Base-by-base conservation (phyloP, 2,329 filamentous ascomycete genomes). In the Pseudogymnoascus sp. region DNA sequence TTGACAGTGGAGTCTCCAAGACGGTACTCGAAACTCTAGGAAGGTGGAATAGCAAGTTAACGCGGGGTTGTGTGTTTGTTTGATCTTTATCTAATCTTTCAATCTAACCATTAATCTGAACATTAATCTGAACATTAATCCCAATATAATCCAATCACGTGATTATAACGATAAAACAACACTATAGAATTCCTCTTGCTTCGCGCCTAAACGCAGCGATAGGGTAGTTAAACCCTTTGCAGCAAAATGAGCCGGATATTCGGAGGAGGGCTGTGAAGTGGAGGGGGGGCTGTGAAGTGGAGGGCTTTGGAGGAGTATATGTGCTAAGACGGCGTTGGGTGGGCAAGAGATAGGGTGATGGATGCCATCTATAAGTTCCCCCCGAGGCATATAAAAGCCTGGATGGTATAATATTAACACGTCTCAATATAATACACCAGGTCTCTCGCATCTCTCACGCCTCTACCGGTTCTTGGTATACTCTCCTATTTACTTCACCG, bases 41-140 rank as follows among this genome's bases (percentile, higher is more conserved):
- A 12, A 50, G 24, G 24, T 19, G 19, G 19, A 19, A 19, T 19
- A 50, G 12, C 11, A 7, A 12, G 28, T 53, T 31, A 8, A 10
- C 4, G 50, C 6, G 50, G 50, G 28, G 50, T 56, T 33, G 16
- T 16, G 6, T 28, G 12, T 33, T 12, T 10, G n/a, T 50, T n/a
- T 14, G n/a, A 33, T 33, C 50, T 56, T 56, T 56, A 56, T 56
- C 50, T 56, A 56, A 56, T 56, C 50, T 28, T 26, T n/a, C 10
- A 35, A 11, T 35, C 11, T 11, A 10, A 35, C 26, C 19, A 31
- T 28, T 28, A 4, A 28, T 6, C 26, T 28, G 26, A 28, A 31
- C 28, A 10, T 7, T 3, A 37, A 14, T 37, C 33, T 14, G 5
- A 37, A 37, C 4, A 37, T 7, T 3, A 37, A 14, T 37, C 33